Base-by-base conservation (phyloP, 2,329 filamentous ascomycete genomes). In the Xylaria sp. region DNA sequence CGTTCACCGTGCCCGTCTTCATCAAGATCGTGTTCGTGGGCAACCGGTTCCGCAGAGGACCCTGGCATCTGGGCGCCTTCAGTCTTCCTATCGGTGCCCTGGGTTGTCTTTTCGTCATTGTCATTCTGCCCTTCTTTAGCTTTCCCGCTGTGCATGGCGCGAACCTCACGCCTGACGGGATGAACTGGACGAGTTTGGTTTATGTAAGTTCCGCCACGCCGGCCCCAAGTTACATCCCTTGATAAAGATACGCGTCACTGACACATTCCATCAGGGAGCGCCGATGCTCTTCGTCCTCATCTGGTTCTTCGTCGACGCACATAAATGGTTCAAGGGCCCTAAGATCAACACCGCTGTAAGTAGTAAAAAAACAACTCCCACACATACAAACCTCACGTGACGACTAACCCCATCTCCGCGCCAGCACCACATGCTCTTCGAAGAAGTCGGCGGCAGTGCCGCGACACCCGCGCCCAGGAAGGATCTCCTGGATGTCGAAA, bases 121-220 rank as follows among this genome's bases (percentile, higher is more conserved):
- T 90, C 23, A 89, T 90, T 83, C 76, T 89, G 54, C 87, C 87
- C 0, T 84, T 89, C 47, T 75, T 90, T 50, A 89, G 85, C 70
- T 77, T 90, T 52, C 87, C 87, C 0, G 80, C 79, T 52, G 75
- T 79, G 4, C 83, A 77, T 1, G 85, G 84, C 1, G 72, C 70
- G 0, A 75, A 87, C 65, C 70, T 89, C 55, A 78, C 79, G 8
- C 67, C 65, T 2, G 59, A 69, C 1, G 67, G 74, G 5, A 89
- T 89, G 86, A 89, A 90, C 68, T 90, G 86, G 83, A 88, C 86
- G 1, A 82, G 77, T 64, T 74, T 89, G 23, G 85, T 88, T 7
- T 89, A 71, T 58, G 70, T 71, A 57, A 65, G 70, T 67, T 37
- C 10, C 13, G 34, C 44, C 35, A 7, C 6, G 11, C 19, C 16